Percentiles rank a stretch among this genome's conserved stretches.
phyloP scores from a whole-genome alignment of 495 filamentous ascomycete genomes.

The Podospora comata region DNA sequence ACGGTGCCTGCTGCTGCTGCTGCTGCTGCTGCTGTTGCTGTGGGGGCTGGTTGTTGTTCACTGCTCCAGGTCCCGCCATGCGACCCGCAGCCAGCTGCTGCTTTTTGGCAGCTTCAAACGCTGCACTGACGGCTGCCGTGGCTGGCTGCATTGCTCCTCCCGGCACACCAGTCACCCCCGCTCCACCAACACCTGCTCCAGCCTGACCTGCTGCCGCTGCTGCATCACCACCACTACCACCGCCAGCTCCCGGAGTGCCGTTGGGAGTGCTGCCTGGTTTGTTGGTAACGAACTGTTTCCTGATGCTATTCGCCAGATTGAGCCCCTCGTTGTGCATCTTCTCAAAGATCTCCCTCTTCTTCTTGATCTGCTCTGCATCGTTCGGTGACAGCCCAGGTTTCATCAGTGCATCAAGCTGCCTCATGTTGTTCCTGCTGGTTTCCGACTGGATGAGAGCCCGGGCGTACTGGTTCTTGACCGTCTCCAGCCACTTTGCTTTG shows the following conservation, averaged over 20 bases:
- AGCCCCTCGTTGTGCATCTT: conserved; percentile 37
- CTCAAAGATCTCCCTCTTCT: conserved; percentile 28
- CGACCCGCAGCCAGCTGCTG: conserved; percentile 43
- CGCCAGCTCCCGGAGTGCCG: conserved; percentile 5
- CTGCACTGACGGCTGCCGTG: conserved; percentile 46
- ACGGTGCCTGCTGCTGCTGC: conserved; percentile 17
- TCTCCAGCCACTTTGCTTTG: conserved; percentile 31
- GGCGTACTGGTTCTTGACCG: conserved; percentile 34
- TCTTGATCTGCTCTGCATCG: conserved; percentile 34
- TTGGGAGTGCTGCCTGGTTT: conserved; percentile 14
- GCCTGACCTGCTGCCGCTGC: conserved; percentile 11
- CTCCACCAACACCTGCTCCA: conserved; percentile 10
- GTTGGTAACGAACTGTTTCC: conserved; percentile 31
- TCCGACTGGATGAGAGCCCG: conserved; percentile 40
- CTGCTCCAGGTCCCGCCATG: conserved; percentile 16
- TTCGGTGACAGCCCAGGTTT: conserved; percentile 32
- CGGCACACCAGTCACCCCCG: conserved; percentile 9
- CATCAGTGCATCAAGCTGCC: conserved; percentile 28
- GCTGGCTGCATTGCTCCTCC: conserved; percentile 30
- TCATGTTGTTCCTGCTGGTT: conserved; percentile 19
- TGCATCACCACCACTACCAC: background rate
- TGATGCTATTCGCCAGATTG: conserved; percentile 33
- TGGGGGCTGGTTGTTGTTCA: conserved; percentile 22
- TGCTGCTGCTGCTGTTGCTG: conserved; percentile 17
- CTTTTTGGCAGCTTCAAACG: conserved; percentile 52